Evolutionary conservation across 345 rosid genomes (phyloP).

Genomic region (Reutealis trisperma): DNA sequence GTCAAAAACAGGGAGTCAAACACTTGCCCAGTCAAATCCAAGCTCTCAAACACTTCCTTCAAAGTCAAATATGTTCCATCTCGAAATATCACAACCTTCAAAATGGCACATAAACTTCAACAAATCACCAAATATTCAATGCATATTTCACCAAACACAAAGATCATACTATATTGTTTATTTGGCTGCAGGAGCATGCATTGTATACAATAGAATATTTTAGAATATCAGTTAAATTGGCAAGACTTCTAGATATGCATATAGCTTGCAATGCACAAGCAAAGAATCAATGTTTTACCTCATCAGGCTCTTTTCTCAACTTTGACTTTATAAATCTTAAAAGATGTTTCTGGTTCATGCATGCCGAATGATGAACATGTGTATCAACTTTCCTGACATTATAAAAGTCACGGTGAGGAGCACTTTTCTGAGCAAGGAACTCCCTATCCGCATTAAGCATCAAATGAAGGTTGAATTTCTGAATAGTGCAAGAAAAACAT

Average conservation of each 20-base stretch:
- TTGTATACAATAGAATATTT: no score
- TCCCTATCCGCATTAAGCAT: slow-evolving; percentile 98
- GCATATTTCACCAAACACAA: slow-evolving; percentile 7
- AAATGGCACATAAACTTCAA: slow-evolving; percentile 6
- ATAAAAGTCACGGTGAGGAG: slow-evolving; percentile 98
- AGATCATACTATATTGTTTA: background rate
- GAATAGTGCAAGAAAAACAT: slow-evolving; percentile 23
- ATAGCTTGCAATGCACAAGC: background rate
- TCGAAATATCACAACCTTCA: slow-evolving; percentile 96
- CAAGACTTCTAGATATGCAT: background rate
- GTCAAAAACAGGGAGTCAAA: background rate
- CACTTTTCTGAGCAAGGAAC: slow-evolving; percentile 98
- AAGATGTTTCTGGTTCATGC: slow-evolving; percentile 99
- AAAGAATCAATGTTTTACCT: slow-evolving; percentile 49
- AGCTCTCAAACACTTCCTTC: slow-evolving; percentile 94
- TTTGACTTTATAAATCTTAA: slow-evolving; percentile 97
- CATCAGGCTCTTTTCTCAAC: slow-evolving; percentile 95
- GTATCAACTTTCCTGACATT: slow-evolving; percentile 99
- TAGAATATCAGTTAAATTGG: background rate
- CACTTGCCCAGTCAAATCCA: slow-evolving; percentile 86
- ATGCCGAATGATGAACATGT: slow-evolving; percentile 98
- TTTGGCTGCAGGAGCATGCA: background rate
- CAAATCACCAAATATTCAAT: background rate
- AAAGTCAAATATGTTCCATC: slow-evolving; percentile 97
- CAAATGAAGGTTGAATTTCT: slow-evolving; percentile 99